Base-by-base conservation (phyloP, 805 yeast genomes). In the Candida insectalens region DNA sequence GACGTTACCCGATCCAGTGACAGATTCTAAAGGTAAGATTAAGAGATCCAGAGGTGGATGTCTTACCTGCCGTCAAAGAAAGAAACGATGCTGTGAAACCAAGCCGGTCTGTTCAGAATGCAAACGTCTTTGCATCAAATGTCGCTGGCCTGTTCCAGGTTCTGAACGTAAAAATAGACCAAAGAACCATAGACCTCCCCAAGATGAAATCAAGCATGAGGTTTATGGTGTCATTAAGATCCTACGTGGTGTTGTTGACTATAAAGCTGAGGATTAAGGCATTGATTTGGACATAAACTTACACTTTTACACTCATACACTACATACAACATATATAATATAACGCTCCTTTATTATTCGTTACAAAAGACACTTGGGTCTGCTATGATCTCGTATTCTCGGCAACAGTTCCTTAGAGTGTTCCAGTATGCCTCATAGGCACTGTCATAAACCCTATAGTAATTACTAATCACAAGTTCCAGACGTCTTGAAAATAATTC, bases 111-210 rank as follows among this genome's bases (percentile, higher is more conserved):
- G 94, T 47, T 50, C 61, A 1, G 87, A 82, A 45, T 83, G 94
- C 53, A 42, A 55, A n/a, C 58, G 92, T 34, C 61, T 83, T 18
- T 63, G 74, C 9, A 60, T 82, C 32, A 68, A 63, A 34, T 83
- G 94, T 49, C 60, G 65, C 18, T 83, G 89, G 82, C 92, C 94
- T 14, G 54, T 52, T 13, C 83, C 87, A 0, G 89, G 88, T 6
- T 63, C 68, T 9, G 82, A 74, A 50, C 72, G 73, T 45, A 71
- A 68, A 49, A 53, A 53, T 37, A 67, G 70, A 49, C 67, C 74
- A 15, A 74, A 70, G 50, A 69, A 67, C 37, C 60, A 63, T 19
- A 62, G 63, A 36, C 51, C 61, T 23, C 68, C 62, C 35, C 75
- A 69, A 33, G 73, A 71, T 38, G 67, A 68, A 42, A 69, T 73